Conservation (phyloP, 768 basidiomycete species). For the Coprinopsis sp. region DNA sequence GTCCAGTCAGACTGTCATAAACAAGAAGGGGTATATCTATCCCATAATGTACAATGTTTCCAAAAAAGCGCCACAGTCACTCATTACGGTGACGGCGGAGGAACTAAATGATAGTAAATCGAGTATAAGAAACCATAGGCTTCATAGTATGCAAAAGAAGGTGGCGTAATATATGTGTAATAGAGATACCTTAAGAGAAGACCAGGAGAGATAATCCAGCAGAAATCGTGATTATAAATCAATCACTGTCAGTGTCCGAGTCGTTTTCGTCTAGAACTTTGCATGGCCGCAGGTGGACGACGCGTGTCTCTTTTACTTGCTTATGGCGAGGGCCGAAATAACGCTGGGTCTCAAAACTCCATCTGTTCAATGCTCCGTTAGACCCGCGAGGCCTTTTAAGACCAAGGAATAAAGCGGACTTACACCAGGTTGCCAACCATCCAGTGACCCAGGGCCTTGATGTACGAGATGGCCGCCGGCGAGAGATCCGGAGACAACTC, state of each 20-base stretch:
- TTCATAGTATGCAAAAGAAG: no score
- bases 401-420: slow-evolving; percentile 13
- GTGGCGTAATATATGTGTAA: no score
- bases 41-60: no score
- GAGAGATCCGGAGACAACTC: slow-evolving; percentile 46
- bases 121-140: no score
- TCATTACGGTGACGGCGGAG: no score
- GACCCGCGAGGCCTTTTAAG: not conserved
- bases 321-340: slow-evolving; percentile 59
- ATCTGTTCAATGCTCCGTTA: slow-evolving; percentile 28
- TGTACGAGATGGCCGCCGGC: slow-evolving; percentile 43
- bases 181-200: no score
- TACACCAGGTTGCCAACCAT: slow-evolving; percentile 57
- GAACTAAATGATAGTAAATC: no score
- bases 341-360: slow-evolving; percentile 66
- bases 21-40: not conserved
- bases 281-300: slow-evolving; percentile 39
- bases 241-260: slow-evolving; percentile 38
- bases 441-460: slow-evolving; percentile 56
- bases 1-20: not conserved
- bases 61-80: no score
- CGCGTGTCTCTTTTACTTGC: slow-evolving; percentile 46
- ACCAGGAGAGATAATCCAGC: not conserved
- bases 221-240: slow-evolving; percentile 7
- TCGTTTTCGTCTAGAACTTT: slow-evolving; percentile 21